These are phyloP conservation scores for Monascus ruber DNA, from an alignment of 2,329 filamentous ascomycete genomes.

Conservation along the genomic window DNA sequence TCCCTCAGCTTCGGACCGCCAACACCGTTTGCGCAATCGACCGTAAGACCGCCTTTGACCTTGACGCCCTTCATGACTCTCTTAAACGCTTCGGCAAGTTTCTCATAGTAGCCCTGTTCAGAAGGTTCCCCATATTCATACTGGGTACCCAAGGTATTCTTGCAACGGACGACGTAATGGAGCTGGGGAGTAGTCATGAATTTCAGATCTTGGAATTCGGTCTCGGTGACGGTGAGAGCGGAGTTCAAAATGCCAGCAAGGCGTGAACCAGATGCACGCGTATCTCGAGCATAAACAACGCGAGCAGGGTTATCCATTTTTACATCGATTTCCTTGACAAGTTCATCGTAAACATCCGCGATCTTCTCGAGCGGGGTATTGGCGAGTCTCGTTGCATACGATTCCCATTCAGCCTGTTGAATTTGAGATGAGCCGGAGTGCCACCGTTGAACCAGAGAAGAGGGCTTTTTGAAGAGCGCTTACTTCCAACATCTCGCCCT, in stretches of 20 bases:
- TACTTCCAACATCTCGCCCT: slow-evolving; percentile 93
- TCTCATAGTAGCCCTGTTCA: slow-evolving; percentile 90
- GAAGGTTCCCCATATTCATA: slow-evolving; percentile 81
- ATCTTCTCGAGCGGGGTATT: slow-evolving; percentile 72
- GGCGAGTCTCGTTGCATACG: slow-evolving; percentile 74
- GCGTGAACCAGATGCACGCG: slow-evolving; percentile 77
- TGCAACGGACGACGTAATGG: slow-evolving; percentile 88
- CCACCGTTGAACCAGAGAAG: not conserved
- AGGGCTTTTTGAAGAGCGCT: slow-evolving; percentile 7
- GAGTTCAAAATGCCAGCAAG: slow-evolving; percentile 70
- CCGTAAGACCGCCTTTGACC: slow-evolving; percentile 61
- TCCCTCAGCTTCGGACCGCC: slow-evolving; percentile 83
- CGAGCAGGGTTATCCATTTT: slow-evolving; percentile 59
- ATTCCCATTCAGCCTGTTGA: slow-evolving; percentile 67
- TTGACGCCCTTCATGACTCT: slow-evolving; percentile 68
- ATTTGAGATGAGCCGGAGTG: slow-evolving; percentile 11
- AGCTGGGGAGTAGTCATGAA: slow-evolving; percentile 94
- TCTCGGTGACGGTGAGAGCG: slow-evolving; percentile 63
- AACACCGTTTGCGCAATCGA: slow-evolving; percentile 95
- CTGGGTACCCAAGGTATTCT: slow-evolving; percentile 82
- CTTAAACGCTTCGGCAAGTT: slow-evolving; percentile 74
- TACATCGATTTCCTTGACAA: slow-evolving; percentile 66
- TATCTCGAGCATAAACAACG: slow-evolving; percentile 86
- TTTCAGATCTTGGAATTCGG: slow-evolving; percentile 73
- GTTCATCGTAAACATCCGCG: slow-evolving; percentile 60